phyloP scores from a whole-genome alignment of 176 grass and related monocot species.

The Carex myosuroides region DNA sequence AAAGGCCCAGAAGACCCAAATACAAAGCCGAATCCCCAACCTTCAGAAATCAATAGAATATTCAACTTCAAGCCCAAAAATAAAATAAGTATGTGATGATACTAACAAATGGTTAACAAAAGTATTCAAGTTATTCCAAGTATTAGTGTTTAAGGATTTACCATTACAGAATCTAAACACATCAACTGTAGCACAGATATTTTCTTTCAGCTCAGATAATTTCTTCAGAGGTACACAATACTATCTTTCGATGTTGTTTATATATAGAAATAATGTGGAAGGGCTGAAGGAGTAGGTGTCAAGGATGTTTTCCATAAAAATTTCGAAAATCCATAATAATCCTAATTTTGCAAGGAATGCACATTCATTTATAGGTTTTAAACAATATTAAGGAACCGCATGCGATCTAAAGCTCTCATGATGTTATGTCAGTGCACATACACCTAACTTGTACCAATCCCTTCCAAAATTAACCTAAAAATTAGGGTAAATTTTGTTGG shows the following conservation, averaged over 20 bases:
- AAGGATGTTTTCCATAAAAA: background rate
- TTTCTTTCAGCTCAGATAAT: background rate
- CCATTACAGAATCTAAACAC: background rate
- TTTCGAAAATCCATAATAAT: background rate
- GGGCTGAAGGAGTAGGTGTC: background rate
- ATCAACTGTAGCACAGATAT: background rate
- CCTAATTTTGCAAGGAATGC: background rate
- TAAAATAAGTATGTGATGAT: background rate
- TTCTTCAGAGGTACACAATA: background rate
- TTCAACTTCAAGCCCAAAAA: background rate
- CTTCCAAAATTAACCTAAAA: too few species aligned
- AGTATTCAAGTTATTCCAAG: background rate
- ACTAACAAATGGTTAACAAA: background rate
- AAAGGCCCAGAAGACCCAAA: conserved; percentile 81
- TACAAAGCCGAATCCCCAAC: conserved; percentile 90
- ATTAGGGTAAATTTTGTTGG: too few species aligned
- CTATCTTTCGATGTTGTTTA: background rate
- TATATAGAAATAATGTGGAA: background rate
- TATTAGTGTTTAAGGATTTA: background rate
- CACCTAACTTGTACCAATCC: too few species aligned
- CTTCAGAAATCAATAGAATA: conserved; percentile 39
- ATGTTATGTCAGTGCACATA: background rate
- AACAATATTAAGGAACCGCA: background rate
- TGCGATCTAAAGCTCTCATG: background rate
- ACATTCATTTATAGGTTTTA: background rate